Conservation (phyloP, 768 basidiomycete species). For the Austroboletus eburneus region DNA sequence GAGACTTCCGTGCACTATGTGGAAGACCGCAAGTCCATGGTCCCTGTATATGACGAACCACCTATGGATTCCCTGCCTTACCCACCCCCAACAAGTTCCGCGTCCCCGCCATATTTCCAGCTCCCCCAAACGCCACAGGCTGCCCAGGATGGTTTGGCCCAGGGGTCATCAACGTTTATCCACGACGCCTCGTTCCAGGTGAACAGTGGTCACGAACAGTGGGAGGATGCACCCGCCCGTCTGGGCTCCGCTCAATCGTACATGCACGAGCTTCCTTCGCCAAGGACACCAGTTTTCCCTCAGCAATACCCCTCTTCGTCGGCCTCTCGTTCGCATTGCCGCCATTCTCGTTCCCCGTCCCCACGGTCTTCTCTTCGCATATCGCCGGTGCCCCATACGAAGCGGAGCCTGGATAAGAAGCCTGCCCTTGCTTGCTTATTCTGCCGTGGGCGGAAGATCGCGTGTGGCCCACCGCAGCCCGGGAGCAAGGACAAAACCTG, state of each 20-base stretch:
- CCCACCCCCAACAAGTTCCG: slow-evolving; percentile 22
- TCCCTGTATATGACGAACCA: slow-evolving; percentile 14
- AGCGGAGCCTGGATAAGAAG: slow-evolving; percentile 42
- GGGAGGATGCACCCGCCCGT: slow-evolving; percentile 15
- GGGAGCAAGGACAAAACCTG: slow-evolving; percentile 55
- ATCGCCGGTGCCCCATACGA: slow-evolving; percentile 22
- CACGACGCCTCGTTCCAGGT: slow-evolving; percentile 9
- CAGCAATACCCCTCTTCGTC: slow-evolving; percentile 13
- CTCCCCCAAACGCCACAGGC: slow-evolving; percentile 4
- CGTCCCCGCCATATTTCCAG: slow-evolving; percentile 21
- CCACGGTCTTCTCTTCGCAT: slow-evolving; percentile 16
- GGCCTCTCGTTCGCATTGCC: slow-evolving; percentile 17
- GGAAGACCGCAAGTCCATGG: slow-evolving; percentile 12
- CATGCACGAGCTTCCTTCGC: slow-evolving; percentile 14
- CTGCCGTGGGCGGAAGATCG: slow-evolving; percentile 65
- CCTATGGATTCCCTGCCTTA: slow-evolving; percentile 32
- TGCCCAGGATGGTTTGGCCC: slow-evolving; percentile 11
- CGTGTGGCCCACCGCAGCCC: slow-evolving; percentile 56
- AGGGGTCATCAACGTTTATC: slow-evolving; percentile 13
- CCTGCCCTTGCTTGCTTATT: slow-evolving; percentile 63
- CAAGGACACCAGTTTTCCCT: slow-evolving; percentile 8
- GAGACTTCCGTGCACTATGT: slow-evolving; percentile 4
- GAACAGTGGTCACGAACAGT: slow-evolving; percentile 14
- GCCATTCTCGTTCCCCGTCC: slow-evolving; percentile 26
- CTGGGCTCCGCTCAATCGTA: slow-evolving; percentile 14